Base-by-base conservation (phyloP, 2,329 filamentous ascomycete genomes). In the Neoscytalidium dimidiatum region DNA sequence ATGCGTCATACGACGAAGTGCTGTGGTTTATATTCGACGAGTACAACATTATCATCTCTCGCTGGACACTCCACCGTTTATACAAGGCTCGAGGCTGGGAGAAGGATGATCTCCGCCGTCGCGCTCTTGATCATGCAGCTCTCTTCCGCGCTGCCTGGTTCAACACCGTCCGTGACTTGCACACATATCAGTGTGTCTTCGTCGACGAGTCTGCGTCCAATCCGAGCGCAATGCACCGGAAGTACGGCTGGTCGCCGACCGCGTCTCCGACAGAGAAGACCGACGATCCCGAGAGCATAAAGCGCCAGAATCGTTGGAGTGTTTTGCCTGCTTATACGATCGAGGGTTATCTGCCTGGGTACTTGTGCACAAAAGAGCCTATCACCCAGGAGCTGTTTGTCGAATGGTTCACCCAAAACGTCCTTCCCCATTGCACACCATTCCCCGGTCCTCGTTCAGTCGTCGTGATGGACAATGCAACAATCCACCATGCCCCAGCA, bases 281-380 rank as follows among this genome's bases (percentile, higher is more conserved):
- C 13, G 62, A 31, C 5, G 26, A 35, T 4, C 23, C 26, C 1
- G 31, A 31, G 19, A 28, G n/a, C 31, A 31, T 66, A 5, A 35
- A 57, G 11, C 48, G 61, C 6, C 14, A 31, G 11, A 38, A 58
- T 41, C 31, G 52, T 8, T 64, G 62, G 61, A 48, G 23, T 8
- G 7, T 66, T 31, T 35, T 66, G n/a, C 62, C 65, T 14, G 65
- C 65, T 4, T 66, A 64, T 33, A 65, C 65, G 13, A 43, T 65
- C 17, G 53, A 65, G 17, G 43, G 53, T 2, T 66, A 52, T 49
- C 23, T 65, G 14, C 38, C 26, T 9, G 26, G 26, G 5, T 31
- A 60, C 14, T 28, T 60, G n/a, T 41, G 64, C 51, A 41, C 26
- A 17, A 49, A 65, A 21, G 48, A 49, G 7, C 35, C 28, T 9